Evolutionary conservation across 1,284 basidiomycete species (phyloP).

Genomic region (Ustanciosporium gigantosporum): DNA sequence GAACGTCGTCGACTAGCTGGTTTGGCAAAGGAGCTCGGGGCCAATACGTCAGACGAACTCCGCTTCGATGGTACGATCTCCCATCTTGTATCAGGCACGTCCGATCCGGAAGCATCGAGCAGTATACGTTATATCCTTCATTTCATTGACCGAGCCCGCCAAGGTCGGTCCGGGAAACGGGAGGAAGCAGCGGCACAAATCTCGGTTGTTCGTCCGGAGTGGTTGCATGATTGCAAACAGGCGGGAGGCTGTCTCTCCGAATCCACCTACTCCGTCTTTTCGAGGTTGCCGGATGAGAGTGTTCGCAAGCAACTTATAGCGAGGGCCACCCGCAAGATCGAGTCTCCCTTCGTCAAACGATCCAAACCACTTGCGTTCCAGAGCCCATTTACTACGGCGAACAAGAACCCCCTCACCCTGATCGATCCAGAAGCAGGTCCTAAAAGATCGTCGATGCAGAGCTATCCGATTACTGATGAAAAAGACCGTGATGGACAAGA

Average conservation of each 20-base stretch:
- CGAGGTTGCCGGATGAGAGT: conserved; percentile 7
- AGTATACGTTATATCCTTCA: conserved; percentile 31
- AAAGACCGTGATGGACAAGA: background rate
- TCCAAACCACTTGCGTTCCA: conserved; percentile 9
- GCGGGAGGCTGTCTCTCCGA: conserved; percentile 66
- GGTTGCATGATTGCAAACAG: conserved; percentile 78
- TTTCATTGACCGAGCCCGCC: conserved; percentile 47
- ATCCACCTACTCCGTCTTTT: conserved; percentile 40
- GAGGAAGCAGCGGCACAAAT: conserved; percentile 67
- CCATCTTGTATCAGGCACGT: conserved; percentile 63
- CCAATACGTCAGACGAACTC: conserved; percentile 40
- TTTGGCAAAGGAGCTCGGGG: conserved; percentile 25
- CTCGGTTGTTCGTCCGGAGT: conserved; percentile 80
- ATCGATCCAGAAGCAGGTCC: background rate
- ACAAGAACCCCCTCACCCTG: background rate
- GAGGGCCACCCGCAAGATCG: conserved; percentile 15
- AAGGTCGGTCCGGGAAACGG: conserved; percentile 72
- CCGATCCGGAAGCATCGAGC: conserved; percentile 68
- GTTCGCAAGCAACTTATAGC: conserved; percentile 14
- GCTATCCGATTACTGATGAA: background rate
- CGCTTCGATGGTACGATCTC: conserved; percentile 61
- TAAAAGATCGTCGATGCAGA: conserved; percentile 3
- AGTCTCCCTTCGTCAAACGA: conserved; percentile 25
- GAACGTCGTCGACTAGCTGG: conserved; percentile 15
- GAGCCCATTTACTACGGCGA: conserved; percentile 12